These are phyloP conservation scores for Eucalyptus leucophloia DNA, from an alignment of 345 rosid species.

Conservation along the genomic window DNA sequence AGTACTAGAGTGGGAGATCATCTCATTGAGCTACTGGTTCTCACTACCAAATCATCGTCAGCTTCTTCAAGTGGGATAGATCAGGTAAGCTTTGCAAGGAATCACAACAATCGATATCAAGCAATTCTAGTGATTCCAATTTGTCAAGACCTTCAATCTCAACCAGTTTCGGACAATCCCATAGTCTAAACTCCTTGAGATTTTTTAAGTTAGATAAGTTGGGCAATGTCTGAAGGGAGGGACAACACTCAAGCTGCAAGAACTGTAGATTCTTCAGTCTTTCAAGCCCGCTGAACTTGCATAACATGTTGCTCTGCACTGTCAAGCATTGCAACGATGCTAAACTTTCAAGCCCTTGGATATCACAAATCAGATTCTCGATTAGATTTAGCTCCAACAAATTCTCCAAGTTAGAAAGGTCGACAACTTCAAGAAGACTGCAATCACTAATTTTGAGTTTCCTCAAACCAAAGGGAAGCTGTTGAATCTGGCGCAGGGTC, in stretches of 20 bases:
- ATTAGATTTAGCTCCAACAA: too few relatives aligned
- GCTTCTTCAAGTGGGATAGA: background rate
- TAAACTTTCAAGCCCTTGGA: background rate
- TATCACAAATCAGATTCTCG: rapidly evolving
- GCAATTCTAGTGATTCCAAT: background rate
- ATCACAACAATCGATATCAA: rapidly evolving
- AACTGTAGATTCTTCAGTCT: background rate
- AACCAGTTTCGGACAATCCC: background rate
- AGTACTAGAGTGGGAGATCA: too few relatives aligned
- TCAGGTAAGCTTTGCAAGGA: background rate
- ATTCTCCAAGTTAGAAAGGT: background rate
- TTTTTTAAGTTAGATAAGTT: background rate
- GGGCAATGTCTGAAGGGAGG: background rate
- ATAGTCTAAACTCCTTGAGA: background rate
- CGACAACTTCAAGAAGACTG: background rate
- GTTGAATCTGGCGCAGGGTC: background rate
- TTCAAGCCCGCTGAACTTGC: background rate
- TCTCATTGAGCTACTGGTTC: too few relatives aligned
- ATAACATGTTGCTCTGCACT: rapidly evolving
- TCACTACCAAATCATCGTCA: too few relatives aligned
- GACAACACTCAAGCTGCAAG: rapidly evolving
- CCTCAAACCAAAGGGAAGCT: background rate
- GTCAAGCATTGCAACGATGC: background rate
- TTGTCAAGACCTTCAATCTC: background rate
- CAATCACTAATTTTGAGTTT: too few relatives aligned